Evolutionary conservation across 768 basidiomycete genomes (phyloP).

Genomic region (Pleurotus ostreatus): DNA sequence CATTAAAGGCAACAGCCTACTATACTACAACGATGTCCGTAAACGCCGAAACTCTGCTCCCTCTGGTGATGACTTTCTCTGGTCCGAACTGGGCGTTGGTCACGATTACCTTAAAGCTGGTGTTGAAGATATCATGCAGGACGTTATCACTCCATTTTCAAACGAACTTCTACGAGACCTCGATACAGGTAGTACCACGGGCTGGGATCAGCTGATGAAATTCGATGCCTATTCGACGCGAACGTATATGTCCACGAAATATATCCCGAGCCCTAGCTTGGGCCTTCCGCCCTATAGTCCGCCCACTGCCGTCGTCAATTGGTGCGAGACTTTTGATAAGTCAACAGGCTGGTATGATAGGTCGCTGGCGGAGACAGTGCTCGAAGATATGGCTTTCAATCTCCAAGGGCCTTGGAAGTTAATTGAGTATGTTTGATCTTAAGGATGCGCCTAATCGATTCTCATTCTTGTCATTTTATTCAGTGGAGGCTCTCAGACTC

Average conservation of each 20-base stretch:
- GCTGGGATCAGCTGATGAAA: slow-evolving; percentile 21
- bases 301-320: slow-evolving; percentile 24
- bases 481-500: slow-evolving; percentile 16
- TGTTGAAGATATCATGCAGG: slow-evolving; percentile 1
- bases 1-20: slow-evolving; percentile 14
- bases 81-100: slow-evolving; percentile 5
- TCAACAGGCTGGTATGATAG: slow-evolving; percentile 29
- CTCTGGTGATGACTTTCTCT: slow-evolving; percentile 9
- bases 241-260: slow-evolving; percentile 15
- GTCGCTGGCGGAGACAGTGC: slow-evolving; percentile 28
- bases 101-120: not conserved
- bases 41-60: slow-evolving; percentile 2
- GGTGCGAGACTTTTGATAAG: slow-evolving; percentile 28
- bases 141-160: slow-evolving; percentile 19
- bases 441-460: not conserved
- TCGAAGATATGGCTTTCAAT: slow-evolving; percentile 24
- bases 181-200: slow-evolving; percentile 10
- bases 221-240: slow-evolving; percentile 26
- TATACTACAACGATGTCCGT: slow-evolving; percentile 18
- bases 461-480: not conserved
- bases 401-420: slow-evolving; percentile 16
- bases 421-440: slow-evolving; percentile 17
- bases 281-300: slow-evolving; percentile 12
- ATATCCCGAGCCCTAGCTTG: slow-evolving; percentile 12
- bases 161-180: slow-evolving; percentile 19